Base-by-base conservation (phyloP, 2,329 filamentous ascomycete species). In the Verticillium dahliae region DNA sequence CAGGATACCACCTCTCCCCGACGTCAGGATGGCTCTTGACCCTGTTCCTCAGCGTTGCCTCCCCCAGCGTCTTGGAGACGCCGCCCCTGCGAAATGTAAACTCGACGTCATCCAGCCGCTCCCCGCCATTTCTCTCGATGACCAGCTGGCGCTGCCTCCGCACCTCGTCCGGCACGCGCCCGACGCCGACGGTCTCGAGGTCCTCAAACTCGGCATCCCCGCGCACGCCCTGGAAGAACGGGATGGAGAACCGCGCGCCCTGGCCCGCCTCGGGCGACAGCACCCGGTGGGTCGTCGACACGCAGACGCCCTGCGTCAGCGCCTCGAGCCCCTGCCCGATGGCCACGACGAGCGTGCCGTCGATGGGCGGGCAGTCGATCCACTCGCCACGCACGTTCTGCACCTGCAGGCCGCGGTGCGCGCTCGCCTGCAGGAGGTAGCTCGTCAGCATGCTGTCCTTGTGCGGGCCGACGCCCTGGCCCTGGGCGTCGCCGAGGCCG, bases 21-120 rank as follows among this genome's bases (percentile, higher is more conserved):
- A 96, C 92, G 73, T 96, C 92, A 3, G 89, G 90, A 76, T 96
- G 92, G 67, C 89, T 92, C 81, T 93, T 95, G 67, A 96, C 82
- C 14, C 92, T 78, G 75, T 96, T 96, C 76, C 90, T 83, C 71
- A 96, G 76, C 62, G 91, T 96, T 11, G 91, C 92, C 79, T 96
- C 91, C 4, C 92, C 91, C 9, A 96, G 76, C 66, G 84, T 88
- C 71, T 83, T 86, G 15, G 86, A 84, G 70, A 81, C 84, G 61
- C 85, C 80, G 15, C 90, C 90, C 64, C 82, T 86, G 31, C 87
- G 83, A 70, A 96, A 96, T 2, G 91, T 95, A 72, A 95, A 96
- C 77, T 96, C 92, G 56, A 94, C 90, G 69, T 93, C 90, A 68
- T 92, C 89, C 54, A 86, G 72, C 45, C 84, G 74, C 34, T 80